Evolutionary conservation across 2,329 filamentous ascomycete species (phyloP).

Genomic region (Knufia fluminis): DNA sequence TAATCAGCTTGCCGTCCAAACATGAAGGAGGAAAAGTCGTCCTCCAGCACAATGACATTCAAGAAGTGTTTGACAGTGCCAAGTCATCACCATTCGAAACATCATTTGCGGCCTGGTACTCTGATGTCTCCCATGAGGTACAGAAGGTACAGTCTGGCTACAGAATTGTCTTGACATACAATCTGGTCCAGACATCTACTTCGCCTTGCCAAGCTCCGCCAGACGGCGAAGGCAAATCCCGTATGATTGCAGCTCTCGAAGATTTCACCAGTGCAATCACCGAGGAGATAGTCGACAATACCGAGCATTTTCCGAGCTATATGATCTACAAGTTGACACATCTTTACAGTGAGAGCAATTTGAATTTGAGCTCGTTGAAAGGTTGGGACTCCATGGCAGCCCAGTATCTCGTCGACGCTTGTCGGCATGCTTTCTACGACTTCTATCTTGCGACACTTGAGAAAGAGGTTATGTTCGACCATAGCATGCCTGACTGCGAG

Average conservation of each 20-base stretch:
- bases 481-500: not conserved
- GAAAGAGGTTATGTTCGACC: no score
- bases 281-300: not conserved
- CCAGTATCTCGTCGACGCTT: not conserved
- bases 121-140: slow-evolving; percentile 45
- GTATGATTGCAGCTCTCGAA: slow-evolving; percentile 13
- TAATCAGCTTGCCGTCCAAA: slow-evolving; percentile 40
- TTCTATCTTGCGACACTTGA: not conserved
- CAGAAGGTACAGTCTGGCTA: slow-evolving; percentile 40
- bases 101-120: slow-evolving; percentile 36
- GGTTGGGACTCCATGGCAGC: not conserved
- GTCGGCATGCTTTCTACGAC: not conserved
- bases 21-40: slow-evolving; percentile 41
- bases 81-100: slow-evolving; percentile 24
- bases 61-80: slow-evolving; percentile 26
- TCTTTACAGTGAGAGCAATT: not conserved
- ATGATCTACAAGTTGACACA: not conserved
- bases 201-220: not conserved
- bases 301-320: not conserved
- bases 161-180: slow-evolving; percentile 46
- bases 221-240: not conserved
- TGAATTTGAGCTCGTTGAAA: not conserved
- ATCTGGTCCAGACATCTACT: slow-evolving; percentile 32
- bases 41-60: slow-evolving; percentile 31
- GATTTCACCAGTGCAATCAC: not conserved